Evolutionary conservation across 495 filamentous ascomycete species (phyloP).

Genomic region (Jackrogersella minutella): DNA sequence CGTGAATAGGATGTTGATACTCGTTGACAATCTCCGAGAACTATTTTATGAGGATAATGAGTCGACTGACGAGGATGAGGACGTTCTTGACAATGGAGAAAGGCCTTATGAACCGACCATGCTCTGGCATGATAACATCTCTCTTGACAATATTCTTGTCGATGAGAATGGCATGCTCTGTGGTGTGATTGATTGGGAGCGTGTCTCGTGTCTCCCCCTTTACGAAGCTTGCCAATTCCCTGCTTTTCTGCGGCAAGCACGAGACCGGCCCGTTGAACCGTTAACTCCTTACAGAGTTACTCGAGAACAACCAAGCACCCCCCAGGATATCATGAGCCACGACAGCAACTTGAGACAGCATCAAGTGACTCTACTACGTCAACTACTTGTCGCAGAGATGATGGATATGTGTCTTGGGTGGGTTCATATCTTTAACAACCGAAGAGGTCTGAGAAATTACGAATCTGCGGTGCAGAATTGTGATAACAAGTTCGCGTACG

Average conservation of each 20-base stretch:
- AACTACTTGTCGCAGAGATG: constrained; percentile 47
- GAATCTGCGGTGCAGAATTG: constrained; percentile 42
- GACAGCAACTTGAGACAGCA: constrained; percentile 40
- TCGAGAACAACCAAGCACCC: neutral
- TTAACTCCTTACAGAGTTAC: constrained; percentile 25
- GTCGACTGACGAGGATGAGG: constrained; percentile 16
- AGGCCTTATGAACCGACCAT: constrained; percentile 46
- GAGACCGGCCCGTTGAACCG: constrained; percentile 26
- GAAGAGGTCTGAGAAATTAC: constrained; percentile 31
- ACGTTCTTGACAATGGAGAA: constrained; percentile 13
- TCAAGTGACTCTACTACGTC: constrained; percentile 48
- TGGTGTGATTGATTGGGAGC: constrained; percentile 64
- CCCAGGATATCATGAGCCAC: neutral
- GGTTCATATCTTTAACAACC: constrained; percentile 22
- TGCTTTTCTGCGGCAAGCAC: constrained; percentile 49
- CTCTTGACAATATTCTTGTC: constrained; percentile 60
- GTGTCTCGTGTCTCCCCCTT: constrained; percentile 56
- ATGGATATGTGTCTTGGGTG: constrained; percentile 32
- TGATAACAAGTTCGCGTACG: constrained; percentile 40
- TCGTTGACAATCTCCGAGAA: constrained; percentile 25
- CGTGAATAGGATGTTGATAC: constrained; percentile 16
- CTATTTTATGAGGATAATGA: constrained; percentile 13
- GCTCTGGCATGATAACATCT: constrained; percentile 59
- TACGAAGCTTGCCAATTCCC: constrained; percentile 58
- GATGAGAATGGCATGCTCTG: constrained; percentile 52